Evolutionary conservation across 345 rosid genomes (phyloP).

Genomic region (Salix suchowensis): DNA sequence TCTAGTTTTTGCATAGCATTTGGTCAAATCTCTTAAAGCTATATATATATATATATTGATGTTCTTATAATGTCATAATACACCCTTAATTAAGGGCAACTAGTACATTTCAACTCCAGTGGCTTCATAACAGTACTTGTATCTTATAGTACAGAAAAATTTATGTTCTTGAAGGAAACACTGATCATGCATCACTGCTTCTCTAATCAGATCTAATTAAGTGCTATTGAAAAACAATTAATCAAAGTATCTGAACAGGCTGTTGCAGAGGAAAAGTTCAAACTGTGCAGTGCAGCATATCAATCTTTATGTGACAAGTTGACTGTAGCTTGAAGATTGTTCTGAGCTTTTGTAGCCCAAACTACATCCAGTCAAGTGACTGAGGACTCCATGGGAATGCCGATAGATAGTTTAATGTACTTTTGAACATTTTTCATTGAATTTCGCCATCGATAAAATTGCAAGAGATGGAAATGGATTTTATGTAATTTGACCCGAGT

Average conservation of each 20-base stretch:
- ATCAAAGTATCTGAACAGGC: slow-evolving; percentile 32
- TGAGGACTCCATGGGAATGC: not conserved
- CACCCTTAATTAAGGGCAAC: not conserved
- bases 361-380: not conserved
- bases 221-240: not conserved
- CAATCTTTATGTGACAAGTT: slow-evolving; percentile 67
- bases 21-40: not conserved
- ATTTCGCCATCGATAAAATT: too few relatives aligned
- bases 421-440: too few relatives aligned
- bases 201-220: not conserved
- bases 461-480: too few relatives aligned
- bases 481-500: too few relatives aligned
- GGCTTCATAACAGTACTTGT: not conserved
- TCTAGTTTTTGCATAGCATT: not conserved
- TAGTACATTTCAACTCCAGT: not conserved
- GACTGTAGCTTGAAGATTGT: slow-evolving; percentile 32
- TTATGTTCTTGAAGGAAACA: not conserved
- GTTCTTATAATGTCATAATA: not conserved
- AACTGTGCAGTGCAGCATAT: slow-evolving; percentile 74
- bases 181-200: not conserved
- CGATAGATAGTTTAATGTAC: not conserved
- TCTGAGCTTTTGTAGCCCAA: not conserved
- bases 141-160: not conserved
- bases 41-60: too few relatives aligned
- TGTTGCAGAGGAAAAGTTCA: slow-evolving; percentile 81